These are phyloP conservation scores for Paxillus rubicundulus DNA, from an alignment of 768 basidiomycete species.

Conservation along the genomic window DNA sequence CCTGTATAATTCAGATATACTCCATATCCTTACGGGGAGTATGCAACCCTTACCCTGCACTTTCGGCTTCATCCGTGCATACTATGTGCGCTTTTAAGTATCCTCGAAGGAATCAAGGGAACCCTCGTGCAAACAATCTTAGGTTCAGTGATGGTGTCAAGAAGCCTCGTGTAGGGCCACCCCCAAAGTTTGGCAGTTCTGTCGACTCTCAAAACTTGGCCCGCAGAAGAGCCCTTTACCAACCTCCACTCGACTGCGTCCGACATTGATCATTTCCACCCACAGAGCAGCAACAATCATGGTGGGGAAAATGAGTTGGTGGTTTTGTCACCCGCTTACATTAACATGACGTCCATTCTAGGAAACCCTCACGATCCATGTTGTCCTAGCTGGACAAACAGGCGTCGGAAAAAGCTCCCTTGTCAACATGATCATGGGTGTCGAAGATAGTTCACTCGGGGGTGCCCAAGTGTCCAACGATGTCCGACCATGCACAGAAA, in stretches of 20 bases:
- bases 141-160: neutral
- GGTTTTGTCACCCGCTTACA: neutral
- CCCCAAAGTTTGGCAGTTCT: neutral
- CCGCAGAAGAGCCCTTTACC: constrained; percentile 4
- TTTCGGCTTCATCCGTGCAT: neutral
- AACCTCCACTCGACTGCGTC: neutral
- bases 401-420: constrained; percentile 26
- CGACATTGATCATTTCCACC: neutral
- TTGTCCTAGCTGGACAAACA: constrained; percentile 25
- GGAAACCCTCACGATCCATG: constrained; percentile 7
- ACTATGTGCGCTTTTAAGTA: neutral
- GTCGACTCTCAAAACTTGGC: neutral
- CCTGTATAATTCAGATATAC: too few relatives aligned
- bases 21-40: too few relatives aligned
- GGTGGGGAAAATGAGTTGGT: constrained; percentile 13
- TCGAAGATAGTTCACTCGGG: neutral
- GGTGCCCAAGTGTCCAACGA: constrained; percentile 20
- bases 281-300: constrained; percentile 6
- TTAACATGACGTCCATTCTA: constrained; percentile 4
- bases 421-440: constrained; percentile 22
- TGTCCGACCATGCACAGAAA: constrained; percentile 17
- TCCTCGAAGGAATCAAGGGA: neutral
- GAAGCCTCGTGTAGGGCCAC: constrained; percentile 20
- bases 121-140: neutral
- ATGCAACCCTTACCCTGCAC: neutral